Evolutionary conservation across 2,329 filamentous ascomycete species (phyloP).

Genomic region (Neofusicoccum cordaticola): DNA sequence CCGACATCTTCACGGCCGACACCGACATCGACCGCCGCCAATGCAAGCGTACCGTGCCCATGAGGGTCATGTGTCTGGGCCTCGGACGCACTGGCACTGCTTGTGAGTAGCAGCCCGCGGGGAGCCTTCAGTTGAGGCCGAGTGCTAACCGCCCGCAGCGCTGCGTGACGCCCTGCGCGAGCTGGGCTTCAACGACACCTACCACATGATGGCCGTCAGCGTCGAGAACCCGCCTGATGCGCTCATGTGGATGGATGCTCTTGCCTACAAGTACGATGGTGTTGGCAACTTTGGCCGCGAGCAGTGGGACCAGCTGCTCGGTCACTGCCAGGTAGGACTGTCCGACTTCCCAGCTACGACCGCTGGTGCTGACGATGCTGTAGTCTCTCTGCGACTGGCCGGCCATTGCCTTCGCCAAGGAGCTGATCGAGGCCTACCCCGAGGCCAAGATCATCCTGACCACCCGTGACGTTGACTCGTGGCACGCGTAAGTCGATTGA

Average conservation of each 20-base stretch:
- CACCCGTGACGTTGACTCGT: slow-evolving; percentile 27
- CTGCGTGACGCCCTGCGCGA: slow-evolving; percentile 47
- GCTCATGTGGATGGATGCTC: slow-evolving; percentile 68
- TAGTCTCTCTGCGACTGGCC: slow-evolving; percentile 29
- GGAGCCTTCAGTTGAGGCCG: slow-evolving; percentile 25
- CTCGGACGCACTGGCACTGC: slow-evolving; percentile 69
- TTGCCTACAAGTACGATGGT: slow-evolving; percentile 61
- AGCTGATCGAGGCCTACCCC: slow-evolving; percentile 32
- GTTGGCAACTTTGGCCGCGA: slow-evolving; percentile 45
- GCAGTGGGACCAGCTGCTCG: slow-evolving; percentile 49
- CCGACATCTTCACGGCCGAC: slow-evolving; percentile 62
- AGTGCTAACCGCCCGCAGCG: slow-evolving; percentile 36
- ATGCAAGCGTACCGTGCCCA: slow-evolving; percentile 65
- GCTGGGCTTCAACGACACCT: slow-evolving; percentile 23
- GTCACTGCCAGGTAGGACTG: slow-evolving; percentile 35
- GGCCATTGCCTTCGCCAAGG: slow-evolving; percentile 27
- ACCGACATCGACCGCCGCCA: slow-evolving; percentile 66
- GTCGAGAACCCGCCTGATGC: slow-evolving; percentile 67
- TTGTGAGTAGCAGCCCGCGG: slow-evolving; percentile 49
- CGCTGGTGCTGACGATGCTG: neutral
- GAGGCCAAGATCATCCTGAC: slow-evolving; percentile 35
- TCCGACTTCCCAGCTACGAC: neutral
- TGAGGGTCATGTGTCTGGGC: slow-evolving; percentile 69
- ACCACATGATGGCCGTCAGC: slow-evolving; percentile 64
- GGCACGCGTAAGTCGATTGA: slow-evolving; percentile 28